Percentiles rank a stretch among this genome's conserved stretches.
phyloP scores from a whole-genome alignment of 352 stramenopile species.

The Blastocystis sp. region DNA sequence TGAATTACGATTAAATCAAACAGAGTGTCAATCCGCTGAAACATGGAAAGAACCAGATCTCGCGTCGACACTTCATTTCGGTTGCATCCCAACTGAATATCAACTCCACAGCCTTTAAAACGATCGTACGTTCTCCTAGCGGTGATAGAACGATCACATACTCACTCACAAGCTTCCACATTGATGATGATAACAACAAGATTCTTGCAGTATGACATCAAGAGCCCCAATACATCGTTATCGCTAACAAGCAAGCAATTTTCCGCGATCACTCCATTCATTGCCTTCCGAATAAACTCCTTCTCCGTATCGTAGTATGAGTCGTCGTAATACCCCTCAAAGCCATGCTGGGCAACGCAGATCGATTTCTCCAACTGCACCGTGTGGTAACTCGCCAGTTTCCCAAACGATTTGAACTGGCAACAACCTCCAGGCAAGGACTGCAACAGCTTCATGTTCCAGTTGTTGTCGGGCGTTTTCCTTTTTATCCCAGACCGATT shows the following conservation, averaged over 20 bases:
- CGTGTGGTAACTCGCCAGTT: neutral
- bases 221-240: slow-evolving; percentile 2
- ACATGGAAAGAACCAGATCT: slow-evolving; percentile 42
- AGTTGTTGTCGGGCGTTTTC: slow-evolving; percentile 27
- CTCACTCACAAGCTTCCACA: neutral
- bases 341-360: neutral
- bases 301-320: slow-evolving; percentile 57
- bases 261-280: neutral
- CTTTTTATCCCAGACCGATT: slow-evolving; percentile 47
- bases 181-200: slow-evolving; percentile 27
- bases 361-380: neutral
- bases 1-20: slow-evolving; percentile 52
- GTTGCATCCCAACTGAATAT: slow-evolving; percentile 32
- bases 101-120: neutral
- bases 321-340: slow-evolving; percentile 59
- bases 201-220: slow-evolving; percentile 18
- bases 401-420: slow-evolving; percentile 27
- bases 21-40: slow-evolving; percentile 17
- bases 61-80: neutral
- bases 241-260: slow-evolving; percentile 24
- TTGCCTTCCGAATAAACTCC: slow-evolving; percentile 1
- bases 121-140: neutral
- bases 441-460: neutral
- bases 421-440: slow-evolving; percentile 21
- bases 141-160: neutral